A percentile compares a stretch with the other conserved stretches of the same genome.
Conservation (phyloP, 257 asterid species). For the Solanum rostratum region DNA sequence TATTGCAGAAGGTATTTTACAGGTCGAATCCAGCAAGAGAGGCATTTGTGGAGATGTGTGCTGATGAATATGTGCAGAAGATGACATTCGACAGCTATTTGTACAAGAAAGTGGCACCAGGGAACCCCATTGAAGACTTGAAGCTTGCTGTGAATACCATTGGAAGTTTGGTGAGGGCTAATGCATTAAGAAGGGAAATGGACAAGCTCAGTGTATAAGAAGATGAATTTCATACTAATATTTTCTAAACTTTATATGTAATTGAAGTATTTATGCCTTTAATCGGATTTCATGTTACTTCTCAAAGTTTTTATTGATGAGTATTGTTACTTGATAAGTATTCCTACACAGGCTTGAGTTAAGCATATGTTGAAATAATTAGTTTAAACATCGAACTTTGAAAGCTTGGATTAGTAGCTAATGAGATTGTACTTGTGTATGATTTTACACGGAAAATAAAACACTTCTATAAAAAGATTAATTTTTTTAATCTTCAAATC, state of each 20-base stretch:
- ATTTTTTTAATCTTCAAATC: background rate
- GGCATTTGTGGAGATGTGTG: slow-evolving; percentile 91
- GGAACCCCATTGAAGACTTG: slow-evolving; percentile 83
- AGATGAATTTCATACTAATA: background rate
- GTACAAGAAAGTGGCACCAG: slow-evolving; percentile 81
- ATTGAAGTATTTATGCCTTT: background rate
- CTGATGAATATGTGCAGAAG: slow-evolving; percentile 87
- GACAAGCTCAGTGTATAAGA: slow-evolving; percentile 45
- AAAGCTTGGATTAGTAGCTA: background rate
- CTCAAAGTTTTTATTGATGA: background rate
- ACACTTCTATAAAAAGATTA: background rate
- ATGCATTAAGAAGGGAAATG: slow-evolving; percentile 85
- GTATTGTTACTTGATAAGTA: too few species aligned
- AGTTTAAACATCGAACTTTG: background rate
- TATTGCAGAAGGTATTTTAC: slow-evolving; percentile 81
- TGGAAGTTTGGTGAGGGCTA: slow-evolving; percentile 83
- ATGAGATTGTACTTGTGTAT: background rate
- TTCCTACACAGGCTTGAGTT: background rate
- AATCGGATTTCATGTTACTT: background rate
- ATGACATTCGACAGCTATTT: slow-evolving; percentile 87
- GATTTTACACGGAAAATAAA: background rate
- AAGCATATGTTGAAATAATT: background rate
- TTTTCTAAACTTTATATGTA: background rate
- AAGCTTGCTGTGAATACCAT: slow-evolving; percentile 81
- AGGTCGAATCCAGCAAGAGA: slow-evolving; percentile 83